These are phyloP conservation scores for Aspergillus awamori DNA, from an alignment of 2,329 filamentous ascomycete species.

Conservation along the genomic window DNA sequence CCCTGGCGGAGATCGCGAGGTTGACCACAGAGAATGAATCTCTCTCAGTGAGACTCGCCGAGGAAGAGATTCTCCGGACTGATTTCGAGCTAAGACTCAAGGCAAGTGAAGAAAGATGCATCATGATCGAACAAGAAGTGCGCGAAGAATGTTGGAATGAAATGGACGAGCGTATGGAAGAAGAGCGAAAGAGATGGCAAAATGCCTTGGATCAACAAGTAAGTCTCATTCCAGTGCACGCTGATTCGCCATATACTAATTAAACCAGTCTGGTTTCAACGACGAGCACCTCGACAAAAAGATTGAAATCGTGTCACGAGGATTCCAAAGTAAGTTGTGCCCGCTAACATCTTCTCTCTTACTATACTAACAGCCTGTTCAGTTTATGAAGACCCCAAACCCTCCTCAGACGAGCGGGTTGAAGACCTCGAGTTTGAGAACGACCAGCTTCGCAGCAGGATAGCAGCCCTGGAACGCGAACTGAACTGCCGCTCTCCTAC, in stretches of 20 bases:
- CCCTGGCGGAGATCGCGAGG: conserved; percentile 78
- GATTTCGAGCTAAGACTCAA: conserved; percentile 74
- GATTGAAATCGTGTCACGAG: conserved; percentile 70
- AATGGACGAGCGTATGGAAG: conserved; percentile 75
- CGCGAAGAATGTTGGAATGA: conserved; percentile 87
- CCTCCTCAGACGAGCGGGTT: conserved; percentile 59
- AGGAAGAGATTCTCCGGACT: conserved; percentile 70
- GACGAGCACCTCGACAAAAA: conserved; percentile 90
- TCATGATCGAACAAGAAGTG: conserved; percentile 79
- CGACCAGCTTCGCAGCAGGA: conserved; percentile 66
- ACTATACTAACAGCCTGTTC: conserved; percentile 22
- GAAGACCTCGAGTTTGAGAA: conserved; percentile 73
- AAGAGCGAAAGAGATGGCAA: conserved; percentile 82
- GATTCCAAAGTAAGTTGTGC: conserved; percentile 48
- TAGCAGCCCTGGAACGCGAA: conserved; percentile 68
- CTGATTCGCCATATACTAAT: conserved; percentile 17
- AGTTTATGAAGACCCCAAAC: conserved; percentile 53
- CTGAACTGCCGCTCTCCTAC: conserved; percentile 64
- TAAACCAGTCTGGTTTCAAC: conserved; percentile 61
- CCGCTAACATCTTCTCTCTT: not conserved
- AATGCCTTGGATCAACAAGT: conserved; percentile 74
- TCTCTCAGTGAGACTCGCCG: conserved; percentile 68
- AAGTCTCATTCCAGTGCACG: conserved; percentile 2
- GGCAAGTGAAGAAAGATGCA: conserved; percentile 64
- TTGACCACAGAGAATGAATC: conserved; percentile 76